Base-by-base conservation (phyloP, 306 rosid species). In the Medicago lupulina region DNA sequence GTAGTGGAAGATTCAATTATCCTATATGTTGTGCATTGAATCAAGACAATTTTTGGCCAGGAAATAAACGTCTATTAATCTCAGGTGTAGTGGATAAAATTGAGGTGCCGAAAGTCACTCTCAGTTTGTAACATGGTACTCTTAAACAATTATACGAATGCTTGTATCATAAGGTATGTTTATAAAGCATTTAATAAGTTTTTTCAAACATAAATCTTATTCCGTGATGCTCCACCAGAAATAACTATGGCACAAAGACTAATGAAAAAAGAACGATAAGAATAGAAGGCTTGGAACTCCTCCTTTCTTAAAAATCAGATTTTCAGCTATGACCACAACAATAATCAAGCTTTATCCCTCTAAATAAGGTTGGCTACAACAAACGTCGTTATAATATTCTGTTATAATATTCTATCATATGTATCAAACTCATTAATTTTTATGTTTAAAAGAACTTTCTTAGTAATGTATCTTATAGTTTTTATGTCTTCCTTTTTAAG, bases 1-100 rank as follows among this genome's bases (percentile, higher is more conserved):
- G 58, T 64, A 19, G 46, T 17, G 38, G 36, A 49, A 65, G 44
- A 51, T 53, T 76, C 73, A 51, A 8, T 53, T 65, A 21, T 67
- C 15, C 41, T 18, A 9, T 43, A 28, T 43, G 34, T 75, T 50
- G 18, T 51, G 28, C 17, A 23, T 21, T 21, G 31, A 28, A 28
- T 28, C 31, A 28, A 28, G 31, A 28, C 19, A 17, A 7, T 51
- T 16, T 51, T 6, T 9, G 16, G 21, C 13, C 51, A 1, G 16
- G 7, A 46, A 46, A 6, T 46, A 11, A 11, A 46, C 51, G 13
- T 46, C 51, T 11, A 28, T 3, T 28, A 28, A 28, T 3, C 17
- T 5, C 16, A 14, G 6, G n/a, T 46, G 15, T 46, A 13, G 53
- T n/a, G 19, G 9, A 50, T n/a, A 50, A 50, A 50, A 50, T 15